Conservation (phyloP, 1,139 yeast genomes). For the Suhomyces ambrosiae region DNA sequence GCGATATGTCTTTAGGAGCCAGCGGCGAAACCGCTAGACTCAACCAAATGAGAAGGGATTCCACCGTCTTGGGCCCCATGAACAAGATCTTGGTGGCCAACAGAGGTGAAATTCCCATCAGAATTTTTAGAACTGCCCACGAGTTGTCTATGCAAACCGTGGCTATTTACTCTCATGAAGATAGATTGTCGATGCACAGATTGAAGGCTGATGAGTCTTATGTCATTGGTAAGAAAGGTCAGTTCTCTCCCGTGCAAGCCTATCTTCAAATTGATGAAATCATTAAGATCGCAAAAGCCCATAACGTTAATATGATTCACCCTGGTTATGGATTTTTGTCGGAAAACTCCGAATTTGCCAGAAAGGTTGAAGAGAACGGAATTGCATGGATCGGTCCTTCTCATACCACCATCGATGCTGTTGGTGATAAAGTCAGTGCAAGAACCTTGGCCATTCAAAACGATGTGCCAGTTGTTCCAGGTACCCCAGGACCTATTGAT, state of each 20-base stretch:
- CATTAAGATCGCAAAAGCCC: conserved; percentile 83
- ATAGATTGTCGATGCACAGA: conserved; percentile 91
- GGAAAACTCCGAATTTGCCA: conserved; percentile 93
- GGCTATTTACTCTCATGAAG: conserved; percentile 96
- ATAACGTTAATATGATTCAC: conserved; percentile 92
- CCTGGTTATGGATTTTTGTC: conserved; percentile 98
- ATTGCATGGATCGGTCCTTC: conserved; percentile 98
- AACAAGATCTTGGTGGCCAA: conserved; percentile 88
- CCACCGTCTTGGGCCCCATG: conserved; percentile 62
- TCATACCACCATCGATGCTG: conserved; percentile 85
- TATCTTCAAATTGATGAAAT: conserved; percentile 95
- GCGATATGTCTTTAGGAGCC: conserved; percentile 17
- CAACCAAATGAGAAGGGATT: conserved; percentile 61
- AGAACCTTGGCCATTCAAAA: conserved; percentile 81
- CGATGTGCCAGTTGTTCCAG: conserved; percentile 93
- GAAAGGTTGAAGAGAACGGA: conserved; percentile 87
- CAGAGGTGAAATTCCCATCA: conserved; percentile 90
- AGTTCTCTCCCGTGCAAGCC: conserved; percentile 94
- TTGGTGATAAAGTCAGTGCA: conserved; percentile 97
- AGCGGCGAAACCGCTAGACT: conserved; percentile 29
- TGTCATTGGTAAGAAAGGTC: conserved; percentile 87
- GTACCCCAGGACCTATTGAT: conserved; percentile 96
- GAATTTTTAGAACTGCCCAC: conserved; percentile 96
- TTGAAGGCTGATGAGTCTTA: conserved; percentile 92
- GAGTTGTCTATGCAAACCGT: conserved; percentile 97